Base-by-base conservation (phyloP, 345 rosid genomes). In the Reutealis trisperma region DNA sequence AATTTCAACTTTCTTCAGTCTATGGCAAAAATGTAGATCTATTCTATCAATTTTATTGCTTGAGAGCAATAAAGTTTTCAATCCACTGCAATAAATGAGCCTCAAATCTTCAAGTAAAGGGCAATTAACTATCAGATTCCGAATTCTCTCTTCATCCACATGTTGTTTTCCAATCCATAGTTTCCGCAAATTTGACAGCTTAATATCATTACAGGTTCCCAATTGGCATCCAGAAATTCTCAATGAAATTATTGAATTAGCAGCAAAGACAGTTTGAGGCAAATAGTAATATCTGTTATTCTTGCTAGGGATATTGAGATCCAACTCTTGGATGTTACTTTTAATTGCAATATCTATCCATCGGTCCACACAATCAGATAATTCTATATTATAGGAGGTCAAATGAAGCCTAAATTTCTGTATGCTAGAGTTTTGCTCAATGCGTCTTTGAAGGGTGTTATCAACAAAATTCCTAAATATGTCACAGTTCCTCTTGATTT, bases 101-200 rank as follows among this genome's bases (percentile, higher is more conserved):
- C 88, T 81, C 62, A 83, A 74, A 71, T 83, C 86, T 58, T 81
- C 70, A 63, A 85, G 68, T 66, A 73, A 74, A 74, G 86, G 84
- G 73, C 83, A 83, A 65, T 75, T 18, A 15, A 3, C 37, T 32
- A 80, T 75, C 67, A 83, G 22, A 41, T 76, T 60, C 67, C 34
- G 14, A 21, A 83, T 42, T 2, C 25, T 74, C 72, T 58, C 18
- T 21, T 73, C 83, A 45, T 63, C 34, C 21, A 81, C 34, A 45
- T 34, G 16, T 32, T 80, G 81, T 42, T 83, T 52, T 71, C 75
- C 75, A 49, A 85, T 68, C 45, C 77, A 76, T 16, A 83, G 58
- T 67, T 79, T 81, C 45, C 27, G 67, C 66, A 83, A 63, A 67
- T 79, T 79, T 42, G 68, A 54, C 30, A 83, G 34, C 37, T 71